Evolutionary conservation across 2,329 filamentous ascomycete genomes (phyloP).

Genomic region (Grosmannia clavigera): DNA sequence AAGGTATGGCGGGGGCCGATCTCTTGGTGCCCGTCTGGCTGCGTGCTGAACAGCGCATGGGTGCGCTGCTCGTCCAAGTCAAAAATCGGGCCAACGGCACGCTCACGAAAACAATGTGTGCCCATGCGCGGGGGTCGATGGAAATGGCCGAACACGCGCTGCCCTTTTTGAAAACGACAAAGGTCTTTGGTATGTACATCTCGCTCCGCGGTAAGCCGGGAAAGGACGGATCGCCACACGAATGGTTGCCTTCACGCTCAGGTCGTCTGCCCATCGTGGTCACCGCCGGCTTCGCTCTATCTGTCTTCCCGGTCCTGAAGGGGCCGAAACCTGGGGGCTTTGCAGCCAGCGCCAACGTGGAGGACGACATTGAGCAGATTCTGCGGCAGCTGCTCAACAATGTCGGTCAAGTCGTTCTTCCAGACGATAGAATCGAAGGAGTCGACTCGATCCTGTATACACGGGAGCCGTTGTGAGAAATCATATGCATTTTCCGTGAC

Average conservation of each 20-base stretch:
- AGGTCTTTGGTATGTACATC: not conserved
- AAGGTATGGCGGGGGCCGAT: not conserved
- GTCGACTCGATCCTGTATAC: not conserved
- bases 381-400: no score
- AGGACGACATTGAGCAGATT: no score
- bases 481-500: no score
- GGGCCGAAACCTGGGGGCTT: not conserved
- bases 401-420: not conserved
- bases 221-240: not conserved
- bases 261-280: not conserved
- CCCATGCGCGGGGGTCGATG: not conserved
- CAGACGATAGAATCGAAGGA: not conserved
- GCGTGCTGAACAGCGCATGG: not conserved
- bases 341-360: no score
- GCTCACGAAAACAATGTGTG: not conserved
- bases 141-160: no score
- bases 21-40: not conserved
- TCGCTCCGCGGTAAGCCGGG: not conserved
- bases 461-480: not conserved
- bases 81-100: not conserved
- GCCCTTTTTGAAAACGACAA: not conserved
- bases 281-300: not conserved
- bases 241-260: not conserved
- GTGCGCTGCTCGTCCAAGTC: not conserved
- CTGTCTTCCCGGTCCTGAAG: not conserved